Conservation (phyloP, 192 early-diverging fungal genomes). For the Endogone sp. region DNA sequence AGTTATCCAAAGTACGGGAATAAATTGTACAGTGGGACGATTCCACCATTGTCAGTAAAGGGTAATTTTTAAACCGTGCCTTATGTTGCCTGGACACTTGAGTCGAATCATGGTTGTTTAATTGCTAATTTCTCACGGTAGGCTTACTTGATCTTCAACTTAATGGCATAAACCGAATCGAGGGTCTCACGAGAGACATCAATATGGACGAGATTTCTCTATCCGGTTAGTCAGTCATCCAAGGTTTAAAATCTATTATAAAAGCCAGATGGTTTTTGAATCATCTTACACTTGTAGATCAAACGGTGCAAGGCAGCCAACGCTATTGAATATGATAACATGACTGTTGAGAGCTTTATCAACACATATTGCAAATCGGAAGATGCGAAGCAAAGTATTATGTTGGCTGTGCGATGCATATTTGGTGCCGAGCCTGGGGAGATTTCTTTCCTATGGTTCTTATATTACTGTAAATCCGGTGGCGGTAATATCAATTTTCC, state of each 20-base stretch:
- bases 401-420: slow-evolving; percentile 7
- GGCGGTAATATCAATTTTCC: slow-evolving; percentile 9
- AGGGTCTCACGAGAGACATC: slow-evolving; percentile 4
- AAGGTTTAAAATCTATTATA: too few species aligned
- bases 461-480: slow-evolving; percentile 1
- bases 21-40: slow-evolving; percentile 4
- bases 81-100: too few species aligned
- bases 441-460: slow-evolving; percentile 8
- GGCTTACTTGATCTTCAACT: slow-evolving; percentile 15
- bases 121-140: not conserved
- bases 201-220: not conserved
- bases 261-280: too few species aligned
- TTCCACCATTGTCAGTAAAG: slow-evolving; percentile 3
- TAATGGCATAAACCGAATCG: slow-evolving; percentile 8
- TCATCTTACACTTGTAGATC: not conserved
- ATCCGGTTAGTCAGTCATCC: slow-evolving; percentile 10
- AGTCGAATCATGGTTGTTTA: too few species aligned
- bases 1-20: not conserved
- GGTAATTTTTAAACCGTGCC: not conserved
- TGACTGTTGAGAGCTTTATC: slow-evolving; percentile 5
- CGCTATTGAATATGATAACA: slow-evolving; percentile 5
- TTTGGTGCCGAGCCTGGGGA: slow-evolving; percentile 12
- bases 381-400: slow-evolving; percentile 5
- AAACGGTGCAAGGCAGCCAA: not conserved
- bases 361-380: slow-evolving; percentile 1